Evolutionary conservation across 2,329 filamentous ascomycete species (phyloP), one percentile per base, ranked within the genome.

Genomic region (Xylariomycetidae sp.): DNA sequence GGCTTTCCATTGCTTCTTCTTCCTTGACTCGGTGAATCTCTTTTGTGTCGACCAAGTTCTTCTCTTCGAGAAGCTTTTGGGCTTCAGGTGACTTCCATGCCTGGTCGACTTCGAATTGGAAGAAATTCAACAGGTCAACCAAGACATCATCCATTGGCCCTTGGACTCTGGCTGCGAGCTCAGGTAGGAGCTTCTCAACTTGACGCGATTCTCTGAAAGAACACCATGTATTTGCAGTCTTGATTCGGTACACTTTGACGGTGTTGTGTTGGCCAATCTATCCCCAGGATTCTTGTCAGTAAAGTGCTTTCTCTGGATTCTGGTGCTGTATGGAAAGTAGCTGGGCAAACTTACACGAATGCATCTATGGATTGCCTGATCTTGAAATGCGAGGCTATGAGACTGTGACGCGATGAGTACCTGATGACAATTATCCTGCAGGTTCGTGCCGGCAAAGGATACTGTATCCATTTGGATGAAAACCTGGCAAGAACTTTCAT

Each of bases 401-500:
- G 52, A 42, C 23, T 54, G 51, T 3, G 51, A 40, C 9, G 51
- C 46, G 4, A 56, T 41, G 3, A 56, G 18, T 4, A 54, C 53
- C 13, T 41, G 46, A 1, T 47, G 45, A 18, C 53, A 56, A 16
- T 30, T 50, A 25, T 49, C 47, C 22, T 56, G 53, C 14, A 55
- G 31, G 26, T 54, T 56, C 0, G 48, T 48, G 1, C 52, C 52
- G 0, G 50, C 51, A 19, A 52, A 53, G 0, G 45, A 46, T n/a
- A 56, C 53, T 1, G 36, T 46, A 33, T 54, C 54, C 40, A 53
- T 42, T 34, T 55, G 53, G 6, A 56, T 54, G 13, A 56, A n/a
- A 2, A 56, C 41, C 15, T 56, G 52, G 33, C 48, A 53, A 2
- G 50, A 50, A 3, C 41, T 15, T 3, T 34, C 15, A 0, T 19